These are phyloP conservation scores for Pythium myriotylum DNA, from an alignment of 352 stramenopile genomes.

Conservation along the genomic window DNA sequence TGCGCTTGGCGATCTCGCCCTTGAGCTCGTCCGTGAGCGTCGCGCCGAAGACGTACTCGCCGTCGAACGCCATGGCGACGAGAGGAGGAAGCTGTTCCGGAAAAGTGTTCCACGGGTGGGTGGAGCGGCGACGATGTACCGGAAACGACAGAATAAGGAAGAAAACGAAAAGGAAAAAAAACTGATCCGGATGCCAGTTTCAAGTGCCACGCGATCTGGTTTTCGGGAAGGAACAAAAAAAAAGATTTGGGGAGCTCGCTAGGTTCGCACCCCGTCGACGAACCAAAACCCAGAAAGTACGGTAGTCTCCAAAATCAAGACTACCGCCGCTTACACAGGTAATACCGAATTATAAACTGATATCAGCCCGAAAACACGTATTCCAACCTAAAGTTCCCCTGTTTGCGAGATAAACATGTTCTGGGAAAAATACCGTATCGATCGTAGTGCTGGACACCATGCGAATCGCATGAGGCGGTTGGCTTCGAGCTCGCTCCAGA, in stretches of 20 bases:
- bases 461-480: no score
- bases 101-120: background rate
- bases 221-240: background rate
- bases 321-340: no score
- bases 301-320: no score
- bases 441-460: no score
- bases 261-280: constrained; percentile 95
- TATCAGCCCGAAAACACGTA: no score
- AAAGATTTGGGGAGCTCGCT: constrained; percentile 43
- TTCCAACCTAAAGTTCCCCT: no score
- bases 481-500: no score
- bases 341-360: no score
- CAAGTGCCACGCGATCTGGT: constrained; percentile 1
- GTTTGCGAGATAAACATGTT: no score
- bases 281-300: no score
- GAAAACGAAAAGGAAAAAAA: background rate
- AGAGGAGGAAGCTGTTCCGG: no score
- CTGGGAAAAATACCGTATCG: no score
- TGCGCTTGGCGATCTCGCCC: constrained; percentile 51
- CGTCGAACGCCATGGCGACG: constrained; percentile 27
- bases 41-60: constrained; percentile 65
- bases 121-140: constrained; percentile 1
- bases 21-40: constrained; percentile 61
- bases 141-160: constrained; percentile 15
- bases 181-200: background rate